Conservation (phyloP, 1,284 basidiomycete species). For the Singerocomus rubriflavus region DNA sequence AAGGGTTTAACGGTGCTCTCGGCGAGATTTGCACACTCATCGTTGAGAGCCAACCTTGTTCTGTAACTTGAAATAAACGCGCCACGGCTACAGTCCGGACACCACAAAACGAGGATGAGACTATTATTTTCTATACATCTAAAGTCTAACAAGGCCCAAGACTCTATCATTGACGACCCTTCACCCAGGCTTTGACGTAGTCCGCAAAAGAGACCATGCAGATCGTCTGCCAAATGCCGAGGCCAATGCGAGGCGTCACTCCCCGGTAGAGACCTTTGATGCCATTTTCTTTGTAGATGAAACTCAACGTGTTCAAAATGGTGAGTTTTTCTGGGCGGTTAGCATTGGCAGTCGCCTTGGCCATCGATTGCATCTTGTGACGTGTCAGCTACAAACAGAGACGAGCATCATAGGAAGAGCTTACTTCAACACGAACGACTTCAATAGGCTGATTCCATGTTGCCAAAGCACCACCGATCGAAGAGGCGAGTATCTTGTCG, state of each 20-base stretch:
- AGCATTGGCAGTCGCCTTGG: constrained; percentile 69
- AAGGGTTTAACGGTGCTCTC: constrained; percentile 42
- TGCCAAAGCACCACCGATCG: constrained; percentile 91
- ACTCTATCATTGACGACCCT: constrained; percentile 32
- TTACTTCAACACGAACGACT: constrained; percentile 87
- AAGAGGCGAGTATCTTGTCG: constrained; percentile 91
- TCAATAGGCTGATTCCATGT: constrained; percentile 99
- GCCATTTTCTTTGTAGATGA: constrained; percentile 96
- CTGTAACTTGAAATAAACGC: too few relatives aligned
- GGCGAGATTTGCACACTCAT: constrained; percentile 33
- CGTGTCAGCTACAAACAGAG: constrained; percentile 7
- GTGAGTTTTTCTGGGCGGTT: constrained; percentile 90
- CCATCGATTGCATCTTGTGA: constrained; percentile 95
- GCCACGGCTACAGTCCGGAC: not conserved
- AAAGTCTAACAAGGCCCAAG: constrained; percentile 2
- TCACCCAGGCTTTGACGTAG: constrained; percentile 82
- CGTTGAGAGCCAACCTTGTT: constrained; percentile 2
- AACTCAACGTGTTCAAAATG: constrained; percentile 85
- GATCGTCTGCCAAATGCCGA: constrained; percentile 95
- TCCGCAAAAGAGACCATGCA: constrained; percentile 99
- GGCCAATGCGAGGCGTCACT: constrained; percentile 93
- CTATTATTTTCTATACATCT: constrained; percentile 16
- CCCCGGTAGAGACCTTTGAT: constrained; percentile 97
- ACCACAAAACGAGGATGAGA: constrained; percentile 11
- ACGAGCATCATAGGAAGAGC: constrained; percentile 9